Evolutionary conservation across 768 basidiomycete species (phyloP).

Genomic region (Lactarius pseudohatsudake): DNA sequence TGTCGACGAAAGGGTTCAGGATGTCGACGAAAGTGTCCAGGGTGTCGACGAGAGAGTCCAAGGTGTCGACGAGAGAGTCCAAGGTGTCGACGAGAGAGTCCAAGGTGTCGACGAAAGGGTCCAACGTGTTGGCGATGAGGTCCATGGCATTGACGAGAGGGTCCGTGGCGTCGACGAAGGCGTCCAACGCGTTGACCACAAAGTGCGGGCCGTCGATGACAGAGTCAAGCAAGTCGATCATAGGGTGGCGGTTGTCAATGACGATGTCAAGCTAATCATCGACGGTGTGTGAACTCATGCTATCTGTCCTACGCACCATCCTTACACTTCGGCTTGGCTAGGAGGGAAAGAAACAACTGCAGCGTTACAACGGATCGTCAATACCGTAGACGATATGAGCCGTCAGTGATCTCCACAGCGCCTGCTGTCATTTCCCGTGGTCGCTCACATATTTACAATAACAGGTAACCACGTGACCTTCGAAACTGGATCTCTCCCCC

Average conservation of each 20-base stretch:
- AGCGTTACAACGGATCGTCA: not conserved
- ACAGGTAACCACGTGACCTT: not conserved
- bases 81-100: not conserved
- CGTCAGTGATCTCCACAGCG: not conserved
- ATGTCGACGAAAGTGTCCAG: too few species aligned
- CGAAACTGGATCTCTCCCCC: conserved; percentile 7
- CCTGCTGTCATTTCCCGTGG: not conserved
- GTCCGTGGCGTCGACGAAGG: too few species aligned
- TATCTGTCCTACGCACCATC: not conserved
- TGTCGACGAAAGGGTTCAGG: too few species aligned
- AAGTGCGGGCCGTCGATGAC: not conserved
- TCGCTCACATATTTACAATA: not conserved
- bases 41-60: too few species aligned
- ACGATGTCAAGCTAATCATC: too few species aligned
- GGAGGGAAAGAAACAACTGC: not conserved
- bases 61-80: not conserved
- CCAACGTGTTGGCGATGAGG: not conserved
- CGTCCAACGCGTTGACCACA: not conserved
- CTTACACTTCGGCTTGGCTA: not conserved
- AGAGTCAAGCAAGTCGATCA: too few species aligned
- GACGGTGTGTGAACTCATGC: not conserved
- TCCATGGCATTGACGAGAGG: not conserved
- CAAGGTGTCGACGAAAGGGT: not conserved
- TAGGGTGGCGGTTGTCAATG: not conserved
- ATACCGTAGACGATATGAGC: not conserved